phyloP scores from a whole-genome alignment of 345 rosid genomes.

The Murraya koenigii region DNA sequence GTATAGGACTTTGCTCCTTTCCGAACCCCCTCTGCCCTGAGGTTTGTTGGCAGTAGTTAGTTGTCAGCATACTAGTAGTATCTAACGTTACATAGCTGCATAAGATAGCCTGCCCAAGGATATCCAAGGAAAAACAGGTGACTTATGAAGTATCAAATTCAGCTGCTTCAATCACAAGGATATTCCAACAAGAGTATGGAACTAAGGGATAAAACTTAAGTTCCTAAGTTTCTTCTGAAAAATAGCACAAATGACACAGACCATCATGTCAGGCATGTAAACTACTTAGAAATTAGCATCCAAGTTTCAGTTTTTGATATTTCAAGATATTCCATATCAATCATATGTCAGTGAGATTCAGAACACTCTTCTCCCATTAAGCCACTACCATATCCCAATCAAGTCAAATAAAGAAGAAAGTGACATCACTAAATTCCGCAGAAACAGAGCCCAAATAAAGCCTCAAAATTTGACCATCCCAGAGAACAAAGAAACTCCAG shows the following conservation, averaged over 20 bases:
- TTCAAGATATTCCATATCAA: background rate
- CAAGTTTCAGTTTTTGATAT: background rate
- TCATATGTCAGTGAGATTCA: background rate
- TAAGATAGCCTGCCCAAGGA: background rate
- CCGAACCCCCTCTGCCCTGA: background rate
- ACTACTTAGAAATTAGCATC: background rate
- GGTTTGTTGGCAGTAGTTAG: background rate
- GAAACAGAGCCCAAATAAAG: background rate
- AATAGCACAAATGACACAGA: background rate
- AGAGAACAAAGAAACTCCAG: background rate
- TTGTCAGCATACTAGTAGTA: background rate
- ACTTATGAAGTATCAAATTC: background rate
- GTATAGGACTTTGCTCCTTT: background rate
- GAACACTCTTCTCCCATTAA: background rate
- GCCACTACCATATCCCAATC: background rate
- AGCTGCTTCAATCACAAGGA: background rate
- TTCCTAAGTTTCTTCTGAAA: background rate
- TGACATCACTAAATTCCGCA: background rate
- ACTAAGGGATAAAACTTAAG: background rate
- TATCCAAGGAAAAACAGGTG: background rate
- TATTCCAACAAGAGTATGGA: background rate
- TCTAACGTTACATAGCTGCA: background rate
- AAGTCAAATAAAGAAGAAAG: background rate
- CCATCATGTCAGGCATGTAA: background rate
- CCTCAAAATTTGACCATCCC: background rate